These are phyloP conservation scores for Candida pseudoglaebosa DNA, from an alignment of 805 yeast species.

Conservation along the genomic window DNA sequence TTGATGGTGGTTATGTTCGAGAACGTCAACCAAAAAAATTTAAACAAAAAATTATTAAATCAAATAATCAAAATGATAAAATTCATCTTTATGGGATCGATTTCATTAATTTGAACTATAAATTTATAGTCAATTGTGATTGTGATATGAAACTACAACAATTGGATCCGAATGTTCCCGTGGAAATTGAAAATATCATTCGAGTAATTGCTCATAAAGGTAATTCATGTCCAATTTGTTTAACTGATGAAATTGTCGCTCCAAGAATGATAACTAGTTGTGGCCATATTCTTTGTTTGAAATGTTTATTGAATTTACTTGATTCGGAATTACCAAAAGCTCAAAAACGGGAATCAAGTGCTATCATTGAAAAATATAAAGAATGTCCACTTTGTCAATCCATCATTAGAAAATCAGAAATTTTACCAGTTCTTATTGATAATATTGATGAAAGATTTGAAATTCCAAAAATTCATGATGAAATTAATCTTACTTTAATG, in stretches of 20 bases:
- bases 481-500: constrained; percentile 64
- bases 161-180: constrained; percentile 71
- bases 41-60: background rate
- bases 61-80: constrained; percentile 13
- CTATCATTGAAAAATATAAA: constrained; percentile 45
- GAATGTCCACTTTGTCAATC: constrained; percentile 83
- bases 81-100: constrained; percentile 58
- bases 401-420: constrained; percentile 45
- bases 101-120: constrained; percentile 78
- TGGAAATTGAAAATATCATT: constrained; percentile 56
- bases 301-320: constrained; percentile 72
- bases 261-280: constrained; percentile 89
- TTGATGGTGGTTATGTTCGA: constrained; percentile 29
- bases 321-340: constrained; percentile 47
- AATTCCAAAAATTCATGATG: constrained; percentile 53
- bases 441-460: constrained; percentile 52
- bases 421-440: constrained; percentile 60
- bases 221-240: constrained; percentile 89
- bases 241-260: constrained; percentile 78
- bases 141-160: constrained; percentile 54
- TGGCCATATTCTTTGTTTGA: constrained; percentile 87
- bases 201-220: constrained; percentile 74
- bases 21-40: constrained; percentile 3
- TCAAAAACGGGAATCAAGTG: constrained; percentile 32
- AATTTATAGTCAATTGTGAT: constrained; percentile 71